Evolutionary conservation across 2,329 filamentous ascomycete species (phyloP).

Genomic region (Pyricularia sp.): DNA sequence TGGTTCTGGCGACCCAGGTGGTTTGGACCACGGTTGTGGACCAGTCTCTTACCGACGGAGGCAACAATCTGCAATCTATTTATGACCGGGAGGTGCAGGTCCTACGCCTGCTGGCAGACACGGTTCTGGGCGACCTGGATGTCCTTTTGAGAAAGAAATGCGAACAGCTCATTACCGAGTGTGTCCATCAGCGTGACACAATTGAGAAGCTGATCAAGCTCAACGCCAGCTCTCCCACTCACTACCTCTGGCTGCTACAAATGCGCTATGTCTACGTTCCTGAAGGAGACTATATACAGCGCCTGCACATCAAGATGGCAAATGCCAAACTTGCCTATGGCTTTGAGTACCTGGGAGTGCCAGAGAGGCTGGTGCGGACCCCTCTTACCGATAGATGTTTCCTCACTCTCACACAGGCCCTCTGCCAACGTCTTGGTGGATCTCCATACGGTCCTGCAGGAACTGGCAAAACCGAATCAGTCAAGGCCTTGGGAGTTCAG

Average conservation of each 20-base stretch:
- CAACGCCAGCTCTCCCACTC: conserved; percentile 60
- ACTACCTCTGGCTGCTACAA: conserved; percentile 87
- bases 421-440: conserved; percentile 88
- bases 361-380: conserved; percentile 89
- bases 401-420: conserved; percentile 87
- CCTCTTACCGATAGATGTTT: conserved; percentile 97
- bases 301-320: conserved; percentile 87
- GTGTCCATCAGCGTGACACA: conserved; percentile 90
- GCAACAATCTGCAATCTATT: conserved; percentile 53
- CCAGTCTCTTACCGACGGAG: conserved; percentile 58
- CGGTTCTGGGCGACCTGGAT: conserved; percentile 80
- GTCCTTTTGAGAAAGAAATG: conserved; percentile 87
- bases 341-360: conserved; percentile 94
- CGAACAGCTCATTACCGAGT: conserved; percentile 97
- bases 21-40: conserved; percentile 89
- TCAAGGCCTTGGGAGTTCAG: conserved; percentile 93
- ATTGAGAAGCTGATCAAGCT: conserved; percentile 74
- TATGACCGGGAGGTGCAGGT: conserved; percentile 76
- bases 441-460: conserved; percentile 95
- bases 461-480: conserved; percentile 97
- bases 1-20: conserved; percentile 85
- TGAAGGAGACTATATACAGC: conserved; percentile 68
- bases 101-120: conserved; percentile 72
- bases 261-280: conserved; percentile 91
- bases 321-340: conserved; percentile 93